These are phyloP conservation scores for Aquilaria sinensis DNA, from an alignment of 345 rosid species.

Conservation along the genomic window DNA sequence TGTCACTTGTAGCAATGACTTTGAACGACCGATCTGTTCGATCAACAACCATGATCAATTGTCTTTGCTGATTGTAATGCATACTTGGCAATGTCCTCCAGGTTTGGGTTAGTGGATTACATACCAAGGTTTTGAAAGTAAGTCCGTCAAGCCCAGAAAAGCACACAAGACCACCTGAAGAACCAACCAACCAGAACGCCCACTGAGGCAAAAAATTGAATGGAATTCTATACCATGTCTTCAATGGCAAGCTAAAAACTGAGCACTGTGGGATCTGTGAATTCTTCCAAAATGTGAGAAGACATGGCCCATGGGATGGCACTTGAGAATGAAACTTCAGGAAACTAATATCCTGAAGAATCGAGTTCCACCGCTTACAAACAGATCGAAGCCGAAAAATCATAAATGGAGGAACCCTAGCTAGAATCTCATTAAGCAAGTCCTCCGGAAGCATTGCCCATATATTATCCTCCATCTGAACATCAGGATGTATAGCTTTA, in stretches of 20 bases:
- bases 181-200: conserved; percentile 94
- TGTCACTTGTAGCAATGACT: conserved; percentile 87
- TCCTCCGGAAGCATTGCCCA: conserved; percentile 99
- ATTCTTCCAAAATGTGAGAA: conserved; percentile 89
- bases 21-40: conserved; percentile 68
- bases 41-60: conserved; percentile 82
- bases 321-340: conserved; percentile 73
- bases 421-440: conserved; percentile 79
- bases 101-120: conserved; percentile 83
- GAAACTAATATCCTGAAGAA: conserved; percentile 82
- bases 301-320: conserved; percentile 81
- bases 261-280: conserved; percentile 84
- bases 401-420: conserved; percentile 91
- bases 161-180: conserved; percentile 88
- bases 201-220: conserved; percentile 84
- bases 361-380: conserved; percentile 81
- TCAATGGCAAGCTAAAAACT: conserved; percentile 84
- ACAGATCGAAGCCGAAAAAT: conserved; percentile 86
- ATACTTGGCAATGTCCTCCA: conserved; percentile 81
- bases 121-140: conserved; percentile 72
- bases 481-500: conserved; percentile 52
- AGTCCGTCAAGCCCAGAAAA: conserved; percentile 89
- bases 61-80: conserved; percentile 87
- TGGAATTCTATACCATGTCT: conserved; percentile 89
- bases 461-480: conserved; percentile 84